phyloP scores from a whole-genome alignment of 768 basidiomycete genomes.

The Lentinula sp. region DNA sequence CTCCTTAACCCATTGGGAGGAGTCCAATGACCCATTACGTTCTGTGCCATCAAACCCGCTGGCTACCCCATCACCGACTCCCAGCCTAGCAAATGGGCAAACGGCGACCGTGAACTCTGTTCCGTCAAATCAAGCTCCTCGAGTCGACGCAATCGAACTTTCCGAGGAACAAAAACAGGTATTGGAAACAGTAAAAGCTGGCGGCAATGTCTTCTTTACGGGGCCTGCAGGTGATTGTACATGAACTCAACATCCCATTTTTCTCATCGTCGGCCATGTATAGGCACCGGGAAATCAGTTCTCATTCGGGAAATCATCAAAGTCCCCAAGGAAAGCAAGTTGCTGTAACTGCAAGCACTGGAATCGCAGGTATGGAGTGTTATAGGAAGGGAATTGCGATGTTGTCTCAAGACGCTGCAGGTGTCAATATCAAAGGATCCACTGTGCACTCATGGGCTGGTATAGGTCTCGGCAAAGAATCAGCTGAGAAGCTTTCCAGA shows the following conservation, averaged over 20 bases:
- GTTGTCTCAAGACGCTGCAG: constrained; percentile 12
- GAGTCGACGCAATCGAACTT: constrained; percentile 8
- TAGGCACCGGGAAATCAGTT: constrained; percentile 70
- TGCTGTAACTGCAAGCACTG: constrained; percentile 62
- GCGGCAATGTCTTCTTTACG: constrained; percentile 66
- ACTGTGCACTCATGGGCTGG: constrained; percentile 68
- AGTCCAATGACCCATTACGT: background rate
- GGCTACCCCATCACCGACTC: background rate
- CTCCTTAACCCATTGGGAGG: constrained; percentile 1
- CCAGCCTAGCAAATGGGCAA: background rate
- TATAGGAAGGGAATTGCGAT: background rate
- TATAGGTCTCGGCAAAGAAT: constrained; percentile 52
- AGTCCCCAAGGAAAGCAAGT: constrained; percentile 18
- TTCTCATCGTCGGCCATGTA: background rate
- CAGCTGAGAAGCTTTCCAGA: constrained; percentile 29
- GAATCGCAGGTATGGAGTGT: constrained; percentile 34
- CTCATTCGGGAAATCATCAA: constrained; percentile 57
- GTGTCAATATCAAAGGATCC: constrained; percentile 62
- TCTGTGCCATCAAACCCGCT: background rate
- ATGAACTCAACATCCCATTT: background rate
- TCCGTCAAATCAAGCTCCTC: background rate
- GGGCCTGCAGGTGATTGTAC: constrained; percentile 55
- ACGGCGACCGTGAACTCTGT: background rate
- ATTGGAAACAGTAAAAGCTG: constrained; percentile 40
- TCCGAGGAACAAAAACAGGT: constrained; percentile 35